Conservation (phyloP, 2,329 filamentous ascomycete genomes). For the Colletotrichum acutatum region DNA sequence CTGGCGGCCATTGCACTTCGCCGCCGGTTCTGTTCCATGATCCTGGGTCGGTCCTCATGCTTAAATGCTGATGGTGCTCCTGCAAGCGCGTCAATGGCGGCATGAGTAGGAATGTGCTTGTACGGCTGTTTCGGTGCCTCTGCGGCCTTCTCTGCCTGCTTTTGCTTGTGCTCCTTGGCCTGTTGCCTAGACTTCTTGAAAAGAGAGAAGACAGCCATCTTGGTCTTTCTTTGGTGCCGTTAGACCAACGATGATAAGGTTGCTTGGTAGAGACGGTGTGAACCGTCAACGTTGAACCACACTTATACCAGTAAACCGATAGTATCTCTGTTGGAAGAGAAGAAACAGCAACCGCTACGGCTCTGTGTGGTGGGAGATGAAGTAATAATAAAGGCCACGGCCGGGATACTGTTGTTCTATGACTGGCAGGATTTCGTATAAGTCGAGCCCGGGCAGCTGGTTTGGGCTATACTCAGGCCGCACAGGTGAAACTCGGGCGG, state of each 20-base stretch:
- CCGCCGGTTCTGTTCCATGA: constrained; percentile 61
- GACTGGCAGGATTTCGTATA: constrained; percentile 12
- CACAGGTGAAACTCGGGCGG: constrained; percentile 28
- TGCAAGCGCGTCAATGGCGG: constrained; percentile 66
- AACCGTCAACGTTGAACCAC: background rate
- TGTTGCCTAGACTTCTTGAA: constrained; percentile 64
- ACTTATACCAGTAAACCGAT: background rate
- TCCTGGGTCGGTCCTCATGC: constrained; percentile 56
- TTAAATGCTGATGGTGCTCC: constrained; percentile 65
- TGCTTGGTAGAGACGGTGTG: background rate
- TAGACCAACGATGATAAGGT: background rate
- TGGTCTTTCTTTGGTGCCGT: background rate
- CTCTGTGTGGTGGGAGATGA: background rate
- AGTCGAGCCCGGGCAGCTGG: constrained; percentile 26
- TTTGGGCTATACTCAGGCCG: constrained; percentile 22
- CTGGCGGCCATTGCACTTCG: constrained; percentile 60
- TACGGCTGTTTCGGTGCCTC: constrained; percentile 58
- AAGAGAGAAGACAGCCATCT: constrained; percentile 68
- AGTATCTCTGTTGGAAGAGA: background rate
- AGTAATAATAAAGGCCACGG: background rate
- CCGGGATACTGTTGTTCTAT: constrained; percentile 10
- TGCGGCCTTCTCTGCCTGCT: constrained; percentile 57
- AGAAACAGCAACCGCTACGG: background rate
- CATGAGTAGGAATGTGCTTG: constrained; percentile 71
- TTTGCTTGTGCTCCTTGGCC: constrained; percentile 64